Conservation (phyloP, 2,329 filamentous ascomycete genomes). For the Cucurbitaria berberidis region DNA sequence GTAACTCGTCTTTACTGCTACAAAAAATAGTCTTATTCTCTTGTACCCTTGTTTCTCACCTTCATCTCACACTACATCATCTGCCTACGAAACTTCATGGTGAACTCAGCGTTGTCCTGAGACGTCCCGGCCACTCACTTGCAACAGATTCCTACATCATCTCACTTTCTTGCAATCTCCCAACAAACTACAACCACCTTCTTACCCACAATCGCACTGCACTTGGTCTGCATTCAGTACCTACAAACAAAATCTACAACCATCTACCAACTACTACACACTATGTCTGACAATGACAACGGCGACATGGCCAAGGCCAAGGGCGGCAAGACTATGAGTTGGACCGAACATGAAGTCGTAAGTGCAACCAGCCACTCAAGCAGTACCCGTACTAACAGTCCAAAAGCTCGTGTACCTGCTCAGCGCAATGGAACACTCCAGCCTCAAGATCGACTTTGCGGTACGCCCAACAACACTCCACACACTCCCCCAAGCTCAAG, state of each 20-base stretch:
- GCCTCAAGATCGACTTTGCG: constrained; percentile 19
- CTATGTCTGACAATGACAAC: not conserved
- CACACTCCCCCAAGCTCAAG: not conserved
- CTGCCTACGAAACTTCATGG: not conserved
- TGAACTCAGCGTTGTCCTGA: not conserved
- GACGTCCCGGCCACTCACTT: not conserved
- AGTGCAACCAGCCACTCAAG: not conserved
- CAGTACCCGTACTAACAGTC: constrained; percentile 1
- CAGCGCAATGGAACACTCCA: constrained; percentile 6
- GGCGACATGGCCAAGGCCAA: not conserved
- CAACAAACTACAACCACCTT: not conserved
- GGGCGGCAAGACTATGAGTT: not conserved
- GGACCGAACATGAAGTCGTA: constrained; percentile 26
- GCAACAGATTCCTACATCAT: not conserved
- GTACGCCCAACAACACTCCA: constrained; percentile 5
- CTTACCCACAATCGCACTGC: not conserved
- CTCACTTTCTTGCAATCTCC: not conserved
- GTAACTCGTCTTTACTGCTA: not conserved
- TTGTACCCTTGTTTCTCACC: not conserved
- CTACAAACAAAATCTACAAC: not conserved
- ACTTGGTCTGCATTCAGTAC: not conserved
- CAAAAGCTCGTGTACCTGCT: constrained; percentile 23
- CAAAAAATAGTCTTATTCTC: not conserved
- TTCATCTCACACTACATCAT: not conserved
- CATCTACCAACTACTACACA: not conserved